Evolutionary conservation across 139 green algal species (phyloP), one percentile per base, ranked within the genome.

Genomic region (Edaphochlamys debaryana): DNA sequence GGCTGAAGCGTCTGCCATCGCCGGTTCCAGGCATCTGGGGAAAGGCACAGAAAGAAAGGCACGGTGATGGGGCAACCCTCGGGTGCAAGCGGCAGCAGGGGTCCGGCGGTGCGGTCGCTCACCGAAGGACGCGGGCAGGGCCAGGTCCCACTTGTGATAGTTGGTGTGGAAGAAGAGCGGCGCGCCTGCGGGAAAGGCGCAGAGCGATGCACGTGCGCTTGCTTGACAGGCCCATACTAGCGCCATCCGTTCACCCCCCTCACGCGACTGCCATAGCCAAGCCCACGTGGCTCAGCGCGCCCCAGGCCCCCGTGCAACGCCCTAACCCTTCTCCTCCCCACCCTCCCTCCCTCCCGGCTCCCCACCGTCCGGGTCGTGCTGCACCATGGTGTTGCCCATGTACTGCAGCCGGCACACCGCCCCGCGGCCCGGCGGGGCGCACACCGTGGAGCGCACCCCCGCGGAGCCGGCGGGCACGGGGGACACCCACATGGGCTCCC

Each of bases 381-480:
- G 80, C 45, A 84, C 69, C 84, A 88, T 88, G 68, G 84, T 88
- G 68, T 88, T 88, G 36, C 84, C 84, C 34, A 74, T 62, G 68
- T 82, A 88, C 45, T 85, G 67, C 19, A 64, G 48, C 1, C 6
- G 7, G 67, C 82, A 87, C 32, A 38, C 2, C 4, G 67, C 0
- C 13, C 13, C 54, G 13, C 58, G 29, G 19, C 56, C 58, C 25
- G 8, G 38, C 25, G 8, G 38, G 7, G 29, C 25, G 52, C 82
- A 87, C 32, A 56, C 17, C 38, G 62, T 42, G 13, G 23, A 5
- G 25, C 29, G 37, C 40, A 82, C 42, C 3, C 76, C 76, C 6
- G n/a, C 76, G 41, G 41, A 54, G 29, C 40, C 41, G 17, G 74
- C 54, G 25, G 67, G 52, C 0, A 64, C 58, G 2, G 66, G 36